Percentiles rank a stretch among this genome's conserved stretches.
Evolutionary conservation across 2,329 filamentous ascomycete genomes (phyloP).

Genomic region (Penicillium paneum): DNA sequence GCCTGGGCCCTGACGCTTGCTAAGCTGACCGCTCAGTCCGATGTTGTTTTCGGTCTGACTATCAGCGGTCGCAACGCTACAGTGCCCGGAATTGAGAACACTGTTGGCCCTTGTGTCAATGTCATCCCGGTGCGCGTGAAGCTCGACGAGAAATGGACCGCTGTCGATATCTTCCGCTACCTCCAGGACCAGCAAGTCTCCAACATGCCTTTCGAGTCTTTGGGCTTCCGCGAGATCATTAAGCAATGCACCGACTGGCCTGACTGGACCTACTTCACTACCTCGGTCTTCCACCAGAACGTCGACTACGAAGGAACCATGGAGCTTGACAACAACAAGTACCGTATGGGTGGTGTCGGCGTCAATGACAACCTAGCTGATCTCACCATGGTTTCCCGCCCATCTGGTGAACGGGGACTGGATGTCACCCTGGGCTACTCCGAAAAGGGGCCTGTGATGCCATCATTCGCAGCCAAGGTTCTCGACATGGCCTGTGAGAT

Average conservation of each 20-base stretch:
- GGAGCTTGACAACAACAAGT: conserved; percentile 38
- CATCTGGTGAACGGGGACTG: conserved; percentile 31
- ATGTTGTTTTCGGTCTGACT: conserved; percentile 65
- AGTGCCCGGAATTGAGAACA: conserved; percentile 53
- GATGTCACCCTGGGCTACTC: conserved; percentile 40
- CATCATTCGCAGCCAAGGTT: conserved; percentile 34
- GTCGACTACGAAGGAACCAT: conserved; percentile 37
- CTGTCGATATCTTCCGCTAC: conserved; percentile 51
- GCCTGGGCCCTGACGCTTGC: conserved; percentile 64
- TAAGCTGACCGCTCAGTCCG: conserved; percentile 49
- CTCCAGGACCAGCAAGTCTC: conserved; percentile 59
- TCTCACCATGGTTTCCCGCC: conserved; percentile 40
- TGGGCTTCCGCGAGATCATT: conserved; percentile 56
- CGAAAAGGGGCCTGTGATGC: conserved; percentile 34
- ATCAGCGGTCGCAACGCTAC: conserved; percentile 63
- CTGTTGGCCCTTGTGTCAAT: conserved; percentile 65
- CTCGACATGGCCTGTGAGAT: conserved; percentile 43
- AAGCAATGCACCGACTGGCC: conserved; percentile 43
- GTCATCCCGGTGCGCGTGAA: conserved; percentile 62
- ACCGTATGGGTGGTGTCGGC: conserved; percentile 40
- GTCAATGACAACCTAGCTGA: conserved; percentile 42
- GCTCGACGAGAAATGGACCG: conserved; percentile 53
- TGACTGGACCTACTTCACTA: conserved; percentile 42
- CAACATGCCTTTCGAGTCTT: conserved; percentile 54
- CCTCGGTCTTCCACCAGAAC: conserved; percentile 41